Evolutionary conservation across 2,329 filamentous ascomycete species (phyloP).

Genomic region (Aspergillus terreus): DNA sequence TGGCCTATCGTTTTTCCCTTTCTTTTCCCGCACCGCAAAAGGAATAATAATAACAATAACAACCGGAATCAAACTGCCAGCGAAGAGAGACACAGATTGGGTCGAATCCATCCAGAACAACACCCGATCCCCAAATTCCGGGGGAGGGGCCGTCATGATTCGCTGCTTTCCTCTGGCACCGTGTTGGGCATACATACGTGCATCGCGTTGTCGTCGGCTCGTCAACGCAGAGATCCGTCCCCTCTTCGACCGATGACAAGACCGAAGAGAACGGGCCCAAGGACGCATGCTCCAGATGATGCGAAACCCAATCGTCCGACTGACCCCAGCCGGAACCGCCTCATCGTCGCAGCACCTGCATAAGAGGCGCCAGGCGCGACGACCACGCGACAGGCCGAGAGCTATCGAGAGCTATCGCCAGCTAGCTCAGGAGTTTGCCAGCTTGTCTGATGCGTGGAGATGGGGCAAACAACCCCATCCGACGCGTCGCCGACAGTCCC

Average conservation of each 20-base stretch:
- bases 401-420: too few relatives aligned
- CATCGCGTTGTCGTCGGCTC: constrained; percentile 11
- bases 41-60: not conserved
- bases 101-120: constrained; percentile 4
- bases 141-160: constrained; percentile 23
- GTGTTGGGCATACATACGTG: constrained; percentile 43
- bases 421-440: too few relatives aligned
- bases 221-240: too few relatives aligned
- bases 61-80: constrained; percentile 19
- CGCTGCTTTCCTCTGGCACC: constrained; percentile 29
- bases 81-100: constrained; percentile 16
- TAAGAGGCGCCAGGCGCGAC: constrained; percentile 4
- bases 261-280: too few relatives aligned
- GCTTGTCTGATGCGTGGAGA: too few relatives aligned
- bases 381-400: too few relatives aligned
- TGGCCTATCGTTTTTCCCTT: not conserved
- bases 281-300: too few relatives aligned
- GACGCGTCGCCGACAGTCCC: too few relatives aligned
- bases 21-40: not conserved
- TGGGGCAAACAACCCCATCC: too few relatives aligned
- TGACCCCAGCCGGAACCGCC: not conserved
- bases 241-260: not conserved
- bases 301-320: too few relatives aligned
- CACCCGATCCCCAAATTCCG: constrained; percentile 10
- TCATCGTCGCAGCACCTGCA: constrained; percentile 14